phyloP scores from a whole-genome alignment of 805 yeast genomes.

The Ogataea corticis region DNA sequence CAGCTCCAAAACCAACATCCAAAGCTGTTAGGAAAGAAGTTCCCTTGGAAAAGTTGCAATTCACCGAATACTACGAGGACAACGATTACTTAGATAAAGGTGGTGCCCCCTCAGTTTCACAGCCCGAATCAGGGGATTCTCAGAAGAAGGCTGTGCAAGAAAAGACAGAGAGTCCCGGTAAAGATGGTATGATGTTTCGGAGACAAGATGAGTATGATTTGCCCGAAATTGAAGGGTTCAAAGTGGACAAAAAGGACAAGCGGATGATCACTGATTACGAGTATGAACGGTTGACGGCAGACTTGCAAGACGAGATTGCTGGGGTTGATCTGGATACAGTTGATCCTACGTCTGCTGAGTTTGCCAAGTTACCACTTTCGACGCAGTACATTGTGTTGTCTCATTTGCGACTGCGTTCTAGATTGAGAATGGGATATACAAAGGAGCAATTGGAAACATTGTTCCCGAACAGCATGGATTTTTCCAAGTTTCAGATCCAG shows the following conservation, averaged over 20 bases:
- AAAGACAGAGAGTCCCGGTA: conserved; percentile 12
- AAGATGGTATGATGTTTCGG: conserved; percentile 39
- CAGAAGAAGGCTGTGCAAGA: conserved; percentile 7
- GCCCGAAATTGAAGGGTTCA: conserved; percentile 61
- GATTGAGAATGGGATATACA: conserved; percentile 93
- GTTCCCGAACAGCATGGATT: conserved; percentile 85
- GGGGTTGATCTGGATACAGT: conserved; percentile 69
- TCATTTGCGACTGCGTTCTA: conserved; percentile 75
- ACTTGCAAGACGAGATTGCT: conserved; percentile 60
- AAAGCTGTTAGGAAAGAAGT: conserved; percentile 15
- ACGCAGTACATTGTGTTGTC: conserved; percentile 88
- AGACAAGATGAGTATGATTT: conserved; percentile 82
- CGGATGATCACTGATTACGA: conserved; percentile 77
- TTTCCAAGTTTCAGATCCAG: conserved; percentile 88
- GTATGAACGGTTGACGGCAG: conserved; percentile 57
- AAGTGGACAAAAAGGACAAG: conserved; percentile 57
- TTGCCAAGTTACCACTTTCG: conserved; percentile 71
- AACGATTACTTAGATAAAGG: conserved; percentile 24
- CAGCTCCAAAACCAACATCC: conserved; percentile 2
- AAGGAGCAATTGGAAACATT: conserved; percentile 81
- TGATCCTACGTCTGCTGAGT: conserved; percentile 82
- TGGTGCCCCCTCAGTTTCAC: conserved; percentile 8
- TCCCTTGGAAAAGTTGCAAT: conserved; percentile 28
- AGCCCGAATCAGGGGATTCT: background rate
- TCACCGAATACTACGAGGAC: conserved; percentile 40